Evolutionary conservation across 2,329 filamentous ascomycete species (phyloP).

Genomic region (Xylaria polymorpha): DNA sequence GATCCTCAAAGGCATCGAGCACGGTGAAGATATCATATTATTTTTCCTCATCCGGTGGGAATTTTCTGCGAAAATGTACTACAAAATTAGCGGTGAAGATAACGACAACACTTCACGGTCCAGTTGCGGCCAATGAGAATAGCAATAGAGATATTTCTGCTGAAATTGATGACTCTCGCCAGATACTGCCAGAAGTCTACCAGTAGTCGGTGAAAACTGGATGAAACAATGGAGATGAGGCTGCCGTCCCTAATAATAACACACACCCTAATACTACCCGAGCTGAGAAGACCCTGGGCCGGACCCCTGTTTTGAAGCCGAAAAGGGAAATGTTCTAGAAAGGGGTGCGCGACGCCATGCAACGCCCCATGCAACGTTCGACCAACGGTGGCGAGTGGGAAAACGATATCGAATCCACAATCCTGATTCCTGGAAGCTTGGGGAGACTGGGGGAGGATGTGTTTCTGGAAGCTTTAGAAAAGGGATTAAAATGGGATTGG

Average conservation of each 20-base stretch:
- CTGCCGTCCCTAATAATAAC: conserved; percentile 26
- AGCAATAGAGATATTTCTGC: not conserved
- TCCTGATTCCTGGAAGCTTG: conserved; percentile 13
- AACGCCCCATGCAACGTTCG: conserved; percentile 18
- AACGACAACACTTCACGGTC: not conserved
- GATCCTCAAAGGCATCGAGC: conserved; percentile 5
- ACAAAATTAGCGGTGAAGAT: conserved; percentile 22
- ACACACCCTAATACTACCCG: not conserved
- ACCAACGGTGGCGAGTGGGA: conserved; percentile 16
- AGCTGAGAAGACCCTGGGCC: conserved; percentile 23
- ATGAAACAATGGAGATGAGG: conserved; percentile 29
- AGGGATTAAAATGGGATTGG: conserved; percentile 1
- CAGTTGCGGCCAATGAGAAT: conserved; percentile 11
- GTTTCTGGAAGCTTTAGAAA: conserved; percentile 28
- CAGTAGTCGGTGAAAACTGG: conserved; percentile 11
- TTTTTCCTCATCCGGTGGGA: not conserved
- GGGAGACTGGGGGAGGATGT: conserved; percentile 7
- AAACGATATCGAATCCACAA: conserved; percentile 24
- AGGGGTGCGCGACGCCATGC: conserved; percentile 11
- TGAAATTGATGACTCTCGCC: not conserved
- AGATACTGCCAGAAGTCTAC: conserved; percentile 7
- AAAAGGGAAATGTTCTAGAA: conserved; percentile 40
- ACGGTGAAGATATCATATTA: not conserved
- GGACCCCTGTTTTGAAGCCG: conserved; percentile 23
- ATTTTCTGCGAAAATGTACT: conserved; percentile 10